A percentile compares a stretch with the other conserved stretches of the same genome.
phyloP scores from a whole-genome alignment of 2,329 filamentous ascomycete species.

The Neonectria punicea region DNA sequence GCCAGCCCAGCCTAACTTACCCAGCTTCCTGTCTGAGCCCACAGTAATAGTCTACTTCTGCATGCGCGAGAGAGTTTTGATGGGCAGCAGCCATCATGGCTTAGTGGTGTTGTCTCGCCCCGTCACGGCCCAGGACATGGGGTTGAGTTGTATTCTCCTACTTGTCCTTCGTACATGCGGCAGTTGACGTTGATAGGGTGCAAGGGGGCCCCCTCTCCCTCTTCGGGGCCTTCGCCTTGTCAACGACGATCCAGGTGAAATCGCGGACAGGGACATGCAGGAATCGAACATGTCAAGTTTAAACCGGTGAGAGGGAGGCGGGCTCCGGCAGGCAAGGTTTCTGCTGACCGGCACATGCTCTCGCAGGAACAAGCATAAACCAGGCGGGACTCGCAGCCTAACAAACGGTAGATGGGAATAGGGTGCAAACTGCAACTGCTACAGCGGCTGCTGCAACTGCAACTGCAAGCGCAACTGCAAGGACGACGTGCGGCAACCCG shows the following conservation, averaged over 20 bases:
- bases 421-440: not conserved
- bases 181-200: constrained; percentile 22
- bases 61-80: constrained; percentile 24
- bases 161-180: not conserved
- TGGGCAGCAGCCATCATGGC: constrained; percentile 14
- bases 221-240: constrained; percentile 6
- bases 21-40: not conserved
- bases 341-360: constrained; percentile 29
- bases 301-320: constrained; percentile 31
- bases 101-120: constrained; percentile 10
- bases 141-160: not conserved
- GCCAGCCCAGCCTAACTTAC: constrained; percentile 4
- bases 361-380: constrained; percentile 34
- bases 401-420: constrained; percentile 18
- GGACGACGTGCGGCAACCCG: constrained; percentile 10
- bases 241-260: constrained; percentile 26
- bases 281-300: constrained; percentile 36
- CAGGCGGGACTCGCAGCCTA: constrained; percentile 1
- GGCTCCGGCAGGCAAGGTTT: constrained; percentile 29
- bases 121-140: constrained; percentile 1
- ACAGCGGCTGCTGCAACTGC: not conserved
- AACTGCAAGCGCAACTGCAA: not conserved
- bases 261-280: constrained; percentile 29
- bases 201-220: constrained; percentile 17
- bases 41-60: constrained; percentile 4